Percentiles rank a stretch among this genome's conserved stretches.
These are phyloP conservation scores for Saturnispora serradocipensis DNA, from an alignment of 805 yeast genomes.

Conservation along the genomic window DNA sequence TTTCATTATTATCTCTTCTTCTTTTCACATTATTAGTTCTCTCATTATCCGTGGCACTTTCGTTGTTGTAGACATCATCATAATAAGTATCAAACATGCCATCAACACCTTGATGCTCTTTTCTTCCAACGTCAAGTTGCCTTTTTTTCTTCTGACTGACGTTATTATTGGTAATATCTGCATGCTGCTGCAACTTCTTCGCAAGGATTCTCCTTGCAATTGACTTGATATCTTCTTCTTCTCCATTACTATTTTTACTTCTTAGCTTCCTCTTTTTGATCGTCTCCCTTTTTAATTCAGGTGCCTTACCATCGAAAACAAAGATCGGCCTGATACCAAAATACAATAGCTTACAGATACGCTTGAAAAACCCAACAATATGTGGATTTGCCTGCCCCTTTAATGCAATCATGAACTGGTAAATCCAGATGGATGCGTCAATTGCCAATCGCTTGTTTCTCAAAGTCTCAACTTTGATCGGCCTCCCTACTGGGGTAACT, in stretches of 20 bases:
- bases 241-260: constrained; percentile 28
- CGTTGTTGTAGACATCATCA: constrained; percentile 26
- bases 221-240: constrained; percentile 54
- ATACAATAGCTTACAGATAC: constrained; percentile 83
- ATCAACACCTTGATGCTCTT: constrained; percentile 9
- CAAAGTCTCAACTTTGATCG: constrained; percentile 81
- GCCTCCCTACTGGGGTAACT: constrained; percentile 80
- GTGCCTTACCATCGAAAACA: constrained; percentile 95
- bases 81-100: constrained; percentile 29
- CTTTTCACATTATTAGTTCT: neutral
- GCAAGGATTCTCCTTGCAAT: constrained; percentile 81
- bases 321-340: constrained; percentile 85
- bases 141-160: neutral
- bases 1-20: constrained; percentile 14
- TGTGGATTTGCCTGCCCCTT: constrained; percentile 83
- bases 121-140: neutral
- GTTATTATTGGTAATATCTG: constrained; percentile 22
- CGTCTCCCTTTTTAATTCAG: constrained; percentile 69
- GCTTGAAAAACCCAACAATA: constrained; percentile 87
- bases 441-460: constrained; percentile 77
- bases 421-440: constrained; percentile 98
- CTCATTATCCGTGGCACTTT: constrained; percentile 3
- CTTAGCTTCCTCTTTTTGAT: constrained; percentile 63
- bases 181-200: constrained; percentile 58
- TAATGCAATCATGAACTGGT: constrained; percentile 92